phyloP scores from a whole-genome alignment of 2,329 filamentous ascomycete genomes.

The Alternaria sp. region DNA sequence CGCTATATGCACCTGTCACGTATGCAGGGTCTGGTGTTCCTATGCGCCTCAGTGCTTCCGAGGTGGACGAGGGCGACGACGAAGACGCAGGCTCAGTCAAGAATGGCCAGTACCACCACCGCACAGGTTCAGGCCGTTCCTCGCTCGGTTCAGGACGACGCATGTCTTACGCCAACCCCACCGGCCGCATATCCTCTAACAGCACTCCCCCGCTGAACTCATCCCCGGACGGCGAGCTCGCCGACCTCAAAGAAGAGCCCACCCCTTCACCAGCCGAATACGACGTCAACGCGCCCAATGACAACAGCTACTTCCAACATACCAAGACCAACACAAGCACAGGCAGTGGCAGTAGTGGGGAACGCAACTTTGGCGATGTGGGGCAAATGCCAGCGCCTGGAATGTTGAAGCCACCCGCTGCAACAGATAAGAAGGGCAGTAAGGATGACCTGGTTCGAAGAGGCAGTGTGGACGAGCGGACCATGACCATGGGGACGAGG shows the following conservation, averaged over 20 bases:
- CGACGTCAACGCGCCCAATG: slow-evolving; percentile 28
- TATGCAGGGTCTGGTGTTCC: slow-evolving; percentile 81
- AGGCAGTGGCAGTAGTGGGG: slow-evolving; percentile 53
- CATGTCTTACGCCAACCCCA: slow-evolving; percentile 47
- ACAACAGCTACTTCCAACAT: slow-evolving; percentile 53
- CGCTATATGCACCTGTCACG: slow-evolving; percentile 81
- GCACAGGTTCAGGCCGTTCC: slow-evolving; percentile 76
- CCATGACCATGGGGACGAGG: slow-evolving; percentile 73
- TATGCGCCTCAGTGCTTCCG: slow-evolving; percentile 89
- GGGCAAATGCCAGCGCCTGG: slow-evolving; percentile 55
- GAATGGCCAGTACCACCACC: slow-evolving; percentile 62
- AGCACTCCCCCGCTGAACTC: slow-evolving; percentile 60
- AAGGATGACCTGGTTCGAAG: slow-evolving; percentile 75
- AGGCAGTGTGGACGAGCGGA: slow-evolving; percentile 84
- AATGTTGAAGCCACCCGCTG: slow-evolving; percentile 53
- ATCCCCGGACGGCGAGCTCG: slow-evolving; percentile 46
- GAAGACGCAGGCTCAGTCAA: slow-evolving; percentile 65
- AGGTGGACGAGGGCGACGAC: slow-evolving; percentile 87
- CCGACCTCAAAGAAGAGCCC: slow-evolving; percentile 51
- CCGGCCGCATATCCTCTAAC: slow-evolving; percentile 58
- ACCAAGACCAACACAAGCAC: slow-evolving; percentile 51
- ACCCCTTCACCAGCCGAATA: slow-evolving; percentile 53
- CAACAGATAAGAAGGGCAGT: slow-evolving; percentile 56
- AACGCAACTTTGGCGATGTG: slow-evolving; percentile 61
- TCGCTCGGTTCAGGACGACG: slow-evolving; percentile 58